Base-by-base conservation (phyloP, 805 yeast species). In the Candida hungchunana region DNA sequence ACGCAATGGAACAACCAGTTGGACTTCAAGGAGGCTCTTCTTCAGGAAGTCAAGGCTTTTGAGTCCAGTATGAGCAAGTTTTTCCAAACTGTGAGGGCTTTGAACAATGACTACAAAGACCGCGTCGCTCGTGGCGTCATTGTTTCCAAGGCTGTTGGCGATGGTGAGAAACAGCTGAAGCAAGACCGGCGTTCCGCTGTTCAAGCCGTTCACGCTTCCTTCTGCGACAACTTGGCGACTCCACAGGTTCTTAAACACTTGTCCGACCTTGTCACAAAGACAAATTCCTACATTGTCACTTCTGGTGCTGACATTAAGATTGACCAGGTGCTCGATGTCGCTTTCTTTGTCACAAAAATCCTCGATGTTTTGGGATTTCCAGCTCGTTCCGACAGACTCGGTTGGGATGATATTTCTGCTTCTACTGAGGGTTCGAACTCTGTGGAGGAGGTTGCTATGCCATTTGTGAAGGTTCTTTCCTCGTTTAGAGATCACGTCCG, bases 1-100 rank as follows among this genome's bases (percentile, higher is more conserved):
- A 86, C 84, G 38, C 87, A 81, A 51, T 93, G 98, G 98, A 90
- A 88, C 54, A 79, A 75, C 53, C 93, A 87, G 44, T 66, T 93
- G 32, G 99, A 93, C 59, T 93, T 93, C 67, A 90, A 90, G 62
- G 90, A 83, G 53, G 67, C 82, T 31, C 66, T 93, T 38, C 62
- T 87, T 37, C 64, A 69, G 37, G 96, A 90, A 57, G 95, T 86
- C 18, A 79, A 72, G 60, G 67, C 89, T 2, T 64, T 75, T 29
- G 97, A 93, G 63, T 66, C 82, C 4, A 62, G 88, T 2, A 59
- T 88, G 34, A 77, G 77, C 45, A 93, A 88, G 57, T 90, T 84
- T 57, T 93, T 93, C 71, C 77, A 81, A 28, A 86, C 76, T 35
- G 81, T 87, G n/a, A 73, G 95, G 48, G 97, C 97, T 4, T 67